Base-by-base conservation (phyloP, 768 basidiomycete genomes). In the Amanita fuliginea region DNA sequence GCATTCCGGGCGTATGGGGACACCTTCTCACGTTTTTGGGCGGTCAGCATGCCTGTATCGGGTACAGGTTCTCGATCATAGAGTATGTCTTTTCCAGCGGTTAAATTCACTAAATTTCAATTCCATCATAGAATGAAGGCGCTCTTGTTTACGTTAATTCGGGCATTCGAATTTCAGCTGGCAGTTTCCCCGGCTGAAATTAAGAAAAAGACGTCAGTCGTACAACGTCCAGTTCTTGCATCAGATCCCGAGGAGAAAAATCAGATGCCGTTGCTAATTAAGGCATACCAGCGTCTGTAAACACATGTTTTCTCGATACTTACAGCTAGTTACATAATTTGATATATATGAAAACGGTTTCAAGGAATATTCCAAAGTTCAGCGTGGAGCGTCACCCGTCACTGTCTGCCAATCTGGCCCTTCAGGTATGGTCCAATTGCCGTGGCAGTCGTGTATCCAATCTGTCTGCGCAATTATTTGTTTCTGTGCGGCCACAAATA, bases 361-460 rank as follows among this genome's bases (percentile, higher is more conserved):
- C n/a, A n/a, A n/a, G n/a, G n/a, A n/a, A n/a, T n/a, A n/a, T n/a
- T 32, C 21, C 18, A 32, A 13, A 4, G 13, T 32, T 42, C 18
- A 49, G 36, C 16, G 49, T n/a, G 83, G 83, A 14, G 78, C 69
- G 35, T 79, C 74, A n/a, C 86, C 86, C 1, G 73, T 81, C 6
- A 77, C 77, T 6, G 86, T 90, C 57, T 79, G 74, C 88, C 88
- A 92, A 2, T 63, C 71, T 0, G 68, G 57, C 0, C 86, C 87
- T 14, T 70, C 64, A 0, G 84, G 82, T 0, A 92, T 72, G 0
- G 65, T 64, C 87, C 89, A 95, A 55, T 86, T 71, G 2, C 84
- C 87, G 55, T 73, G 62, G 60, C 92, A 95, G 37, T 80, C 85
- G 65, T 78, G 82, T 6, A 59, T 65, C 80, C 85, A 94, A 59